These are phyloP conservation scores for Albugo laibachii DNA, from an alignment of 352 stramenopile genomes.

Conservation along the genomic window DNA sequence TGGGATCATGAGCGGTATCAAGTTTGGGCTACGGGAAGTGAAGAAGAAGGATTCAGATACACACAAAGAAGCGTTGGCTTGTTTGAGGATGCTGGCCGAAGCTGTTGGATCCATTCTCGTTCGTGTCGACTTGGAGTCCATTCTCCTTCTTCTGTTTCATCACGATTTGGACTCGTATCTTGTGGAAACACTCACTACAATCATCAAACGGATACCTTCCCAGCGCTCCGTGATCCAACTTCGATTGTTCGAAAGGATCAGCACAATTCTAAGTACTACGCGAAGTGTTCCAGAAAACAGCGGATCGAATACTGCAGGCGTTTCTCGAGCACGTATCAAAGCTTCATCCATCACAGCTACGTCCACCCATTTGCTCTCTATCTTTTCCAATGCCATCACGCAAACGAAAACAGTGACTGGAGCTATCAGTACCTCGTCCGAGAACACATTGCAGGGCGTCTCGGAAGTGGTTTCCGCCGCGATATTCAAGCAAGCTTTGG, in stretches of 20 bases:
- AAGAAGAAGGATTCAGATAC: slow-evolving; percentile 70
- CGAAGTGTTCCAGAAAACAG: slow-evolving; percentile 20
- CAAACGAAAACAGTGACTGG: slow-evolving; percentile 14
- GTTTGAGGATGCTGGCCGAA: slow-evolving; percentile 63
- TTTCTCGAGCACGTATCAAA: slow-evolving; percentile 44
- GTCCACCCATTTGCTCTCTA: slow-evolving; percentile 43
- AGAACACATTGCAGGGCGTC: slow-evolving; percentile 2
- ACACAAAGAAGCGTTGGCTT: slow-evolving; percentile 65
- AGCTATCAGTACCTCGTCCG: slow-evolving; percentile 18
- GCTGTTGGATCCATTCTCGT: slow-evolving; percentile 46
- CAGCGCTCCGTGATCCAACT: slow-evolving; percentile 64
- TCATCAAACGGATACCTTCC: slow-evolving; percentile 64
- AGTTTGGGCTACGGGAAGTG: slow-evolving; percentile 49
- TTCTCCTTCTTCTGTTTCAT: slow-evolving; percentile 60
- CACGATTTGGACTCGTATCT: slow-evolving; percentile 65
- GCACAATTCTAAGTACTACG: slow-evolving; percentile 30
- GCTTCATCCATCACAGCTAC: slow-evolving; percentile 46
- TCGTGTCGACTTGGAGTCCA: slow-evolving; percentile 64
- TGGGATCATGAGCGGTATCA: slow-evolving; percentile 75
- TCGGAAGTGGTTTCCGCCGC: slow-evolving; percentile 22
- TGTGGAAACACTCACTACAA: slow-evolving; percentile 65
- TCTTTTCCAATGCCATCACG: slow-evolving; percentile 40
- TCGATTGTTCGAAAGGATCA: slow-evolving; percentile 70
- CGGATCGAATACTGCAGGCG: not conserved
- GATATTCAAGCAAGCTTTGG: slow-evolving; percentile 68